A percentile compares a stretch with the other conserved stretches of the same genome.
Conservation (phyloP, 2,329 filamentous ascomycete genomes). For the Dactylellina parvicollis region DNA sequence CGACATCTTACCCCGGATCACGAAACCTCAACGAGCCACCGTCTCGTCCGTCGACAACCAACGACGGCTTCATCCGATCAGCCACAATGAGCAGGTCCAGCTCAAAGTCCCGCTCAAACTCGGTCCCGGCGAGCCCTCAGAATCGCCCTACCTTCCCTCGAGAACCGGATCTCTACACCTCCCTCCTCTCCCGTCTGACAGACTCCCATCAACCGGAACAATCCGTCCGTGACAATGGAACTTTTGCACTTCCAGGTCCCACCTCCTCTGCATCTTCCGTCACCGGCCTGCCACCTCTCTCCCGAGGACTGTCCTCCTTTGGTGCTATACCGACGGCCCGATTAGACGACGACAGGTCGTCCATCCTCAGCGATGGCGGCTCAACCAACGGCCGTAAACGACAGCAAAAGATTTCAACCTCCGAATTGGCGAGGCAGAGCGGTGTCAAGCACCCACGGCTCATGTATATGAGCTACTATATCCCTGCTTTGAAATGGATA, state of each 20-base stretch:
- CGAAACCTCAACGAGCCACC: not conserved
- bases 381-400: slow-evolving; percentile 53
- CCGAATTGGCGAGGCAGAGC: slow-evolving; percentile 55
- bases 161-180: slow-evolving; percentile 45
- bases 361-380: slow-evolving; percentile 62
- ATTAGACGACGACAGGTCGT: slow-evolving; percentile 59
- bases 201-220: slow-evolving; percentile 57
- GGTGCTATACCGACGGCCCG: slow-evolving; percentile 32
- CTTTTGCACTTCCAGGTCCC: slow-evolving; percentile 75
- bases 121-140: slow-evolving; percentile 30
- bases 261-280: slow-evolving; percentile 63
- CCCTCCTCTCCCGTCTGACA: slow-evolving; percentile 42
- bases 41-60: not conserved
- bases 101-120: slow-evolving; percentile 39
- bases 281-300: slow-evolving; percentile 58
- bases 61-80: not conserved
- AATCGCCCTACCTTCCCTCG: slow-evolving; percentile 25
- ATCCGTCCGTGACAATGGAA: slow-evolving; percentile 74
- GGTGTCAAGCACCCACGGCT: slow-evolving; percentile 73
- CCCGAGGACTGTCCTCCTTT: slow-evolving; percentile 60
- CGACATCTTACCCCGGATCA: not conserved
- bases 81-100: slow-evolving; percentile 35
- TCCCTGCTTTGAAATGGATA: slow-evolving; percentile 91
- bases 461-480: slow-evolving; percentile 92
- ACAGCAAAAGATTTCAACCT: slow-evolving; percentile 50